Evolutionary conservation across 345 rosid species (phyloP).

Genomic region (Turnera subulata): DNA sequence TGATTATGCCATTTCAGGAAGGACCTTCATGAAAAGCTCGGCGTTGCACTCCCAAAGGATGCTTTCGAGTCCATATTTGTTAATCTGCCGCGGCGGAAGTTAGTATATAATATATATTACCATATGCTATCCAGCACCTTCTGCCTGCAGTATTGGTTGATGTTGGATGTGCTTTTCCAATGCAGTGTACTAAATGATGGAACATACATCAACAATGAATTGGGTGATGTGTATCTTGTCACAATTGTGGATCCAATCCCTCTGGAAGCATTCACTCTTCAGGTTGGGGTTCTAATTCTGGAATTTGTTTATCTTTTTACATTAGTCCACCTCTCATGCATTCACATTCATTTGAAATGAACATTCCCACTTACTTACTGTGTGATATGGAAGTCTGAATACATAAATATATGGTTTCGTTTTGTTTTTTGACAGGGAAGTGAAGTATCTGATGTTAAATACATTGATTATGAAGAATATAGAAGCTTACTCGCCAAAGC

Average conservation of each 20-base stretch:
- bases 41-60: constrained; percentile 74
- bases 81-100: constrained; percentile 80
- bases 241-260: constrained; percentile 82
- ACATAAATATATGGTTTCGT: no score
- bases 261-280: constrained; percentile 82
- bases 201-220: constrained; percentile 80
- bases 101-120: no score
- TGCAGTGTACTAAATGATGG: constrained; percentile 80
- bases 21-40: constrained; percentile 91
- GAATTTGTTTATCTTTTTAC: no score
- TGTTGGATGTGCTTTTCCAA: constrained; percentile 9
- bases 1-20: constrained; percentile 46
- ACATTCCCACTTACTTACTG: no score
- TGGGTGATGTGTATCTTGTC: constrained; percentile 78
- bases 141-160: neutral
- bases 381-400: no score
- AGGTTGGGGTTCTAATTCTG: constrained; percentile 40
- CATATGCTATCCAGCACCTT: no score
- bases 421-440: no score
- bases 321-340: neutral
- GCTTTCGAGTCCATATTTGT: constrained; percentile 76
- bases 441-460: no score
- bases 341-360: no score
- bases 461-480: no score
- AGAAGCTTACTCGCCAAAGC: no score